Evolutionary conservation across 2,329 filamentous ascomycete species (phyloP).

Genomic region (Davidsoniella eucalypti): DNA sequence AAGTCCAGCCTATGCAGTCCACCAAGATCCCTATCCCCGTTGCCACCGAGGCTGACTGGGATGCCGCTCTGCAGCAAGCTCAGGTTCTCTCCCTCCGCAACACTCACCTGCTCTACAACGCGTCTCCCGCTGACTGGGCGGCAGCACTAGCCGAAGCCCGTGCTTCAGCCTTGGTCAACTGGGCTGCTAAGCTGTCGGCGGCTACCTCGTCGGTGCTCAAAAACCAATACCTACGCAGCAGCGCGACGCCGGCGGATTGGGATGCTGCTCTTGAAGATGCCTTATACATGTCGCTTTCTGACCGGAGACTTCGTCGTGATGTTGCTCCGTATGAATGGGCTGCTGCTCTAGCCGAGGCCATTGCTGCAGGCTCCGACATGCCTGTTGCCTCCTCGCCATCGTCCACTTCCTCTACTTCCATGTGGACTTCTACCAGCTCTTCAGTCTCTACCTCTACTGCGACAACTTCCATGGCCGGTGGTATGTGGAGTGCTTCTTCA

Average conservation of each 20-base stretch:
- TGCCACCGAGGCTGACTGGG: conserved; percentile 21
- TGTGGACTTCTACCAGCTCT: too few relatives aligned
- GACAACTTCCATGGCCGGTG: too few relatives aligned
- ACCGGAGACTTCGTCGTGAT: neutral
- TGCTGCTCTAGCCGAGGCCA: conserved; percentile 23
- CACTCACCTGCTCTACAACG: neutral
- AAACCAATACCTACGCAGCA: conserved; percentile 12
- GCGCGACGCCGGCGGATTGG: conserved; percentile 17
- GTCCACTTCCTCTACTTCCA: neutral
- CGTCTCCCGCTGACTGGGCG: conserved; percentile 10
- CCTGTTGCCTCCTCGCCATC: neutral
- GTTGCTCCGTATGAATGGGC: conserved; percentile 22
- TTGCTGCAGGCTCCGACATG: conserved; percentile 16
- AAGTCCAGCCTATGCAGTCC: too few relatives aligned
- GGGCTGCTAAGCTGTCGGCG: conserved; percentile 9
- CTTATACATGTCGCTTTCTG: neutral
- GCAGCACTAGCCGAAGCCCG: conserved; percentile 4
- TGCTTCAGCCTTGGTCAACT: conserved; percentile 4
- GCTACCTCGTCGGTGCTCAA: conserved; percentile 2
- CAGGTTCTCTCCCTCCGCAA: neutral
- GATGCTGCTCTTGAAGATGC: conserved; percentile 1
- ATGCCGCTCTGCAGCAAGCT: conserved; percentile 21
- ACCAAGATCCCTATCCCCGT: conserved; percentile 4
- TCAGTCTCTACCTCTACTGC: neutral
- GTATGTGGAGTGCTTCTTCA: neutral